Conservation (phyloP, 306 rosid species). For the Neltuma alba region DNA sequence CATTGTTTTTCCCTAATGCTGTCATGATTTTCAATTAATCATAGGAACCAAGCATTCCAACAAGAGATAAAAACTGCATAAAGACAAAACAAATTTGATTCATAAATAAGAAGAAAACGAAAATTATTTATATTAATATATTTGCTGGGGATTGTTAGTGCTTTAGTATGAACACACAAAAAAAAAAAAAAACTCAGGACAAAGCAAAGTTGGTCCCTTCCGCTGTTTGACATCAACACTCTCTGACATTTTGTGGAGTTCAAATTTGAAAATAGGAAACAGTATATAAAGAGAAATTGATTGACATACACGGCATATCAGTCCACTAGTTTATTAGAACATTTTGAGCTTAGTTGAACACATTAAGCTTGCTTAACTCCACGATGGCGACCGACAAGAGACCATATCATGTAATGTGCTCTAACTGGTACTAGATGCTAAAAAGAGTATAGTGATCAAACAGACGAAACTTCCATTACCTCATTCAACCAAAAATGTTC, state of each 20-base stretch:
- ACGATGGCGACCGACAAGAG: neutral
- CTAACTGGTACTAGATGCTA: neutral
- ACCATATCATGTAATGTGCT: neutral
- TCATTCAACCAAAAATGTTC: slow-evolving; percentile 98
- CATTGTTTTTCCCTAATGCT: neutral
- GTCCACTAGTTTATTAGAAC: neutral
- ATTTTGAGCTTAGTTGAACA: neutral
- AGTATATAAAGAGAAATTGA: too few relatives aligned
- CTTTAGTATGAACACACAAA: neutral
- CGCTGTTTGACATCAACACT: too few relatives aligned
- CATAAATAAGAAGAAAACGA: neutral
- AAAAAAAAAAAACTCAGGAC: neutral
- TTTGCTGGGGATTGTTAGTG: neutral
- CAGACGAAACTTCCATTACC: slow-evolving; percentile 45
- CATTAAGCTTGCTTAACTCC: neutral
- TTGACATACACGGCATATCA: neutral
- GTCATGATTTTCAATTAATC: neutral
- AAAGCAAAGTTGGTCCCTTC: neutral
- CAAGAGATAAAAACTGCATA: neutral
- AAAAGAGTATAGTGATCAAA: neutral
- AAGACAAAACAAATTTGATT: neutral
- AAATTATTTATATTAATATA: too few relatives aligned
- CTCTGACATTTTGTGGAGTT: too few relatives aligned
- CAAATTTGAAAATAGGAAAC: too few relatives aligned
- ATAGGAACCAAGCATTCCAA: neutral